Percentiles rank a stretch among this genome's conserved stretches.
phyloP scores from a whole-genome alignment of 2,329 filamentous ascomycete species.

The Bipolaris bicolor region DNA sequence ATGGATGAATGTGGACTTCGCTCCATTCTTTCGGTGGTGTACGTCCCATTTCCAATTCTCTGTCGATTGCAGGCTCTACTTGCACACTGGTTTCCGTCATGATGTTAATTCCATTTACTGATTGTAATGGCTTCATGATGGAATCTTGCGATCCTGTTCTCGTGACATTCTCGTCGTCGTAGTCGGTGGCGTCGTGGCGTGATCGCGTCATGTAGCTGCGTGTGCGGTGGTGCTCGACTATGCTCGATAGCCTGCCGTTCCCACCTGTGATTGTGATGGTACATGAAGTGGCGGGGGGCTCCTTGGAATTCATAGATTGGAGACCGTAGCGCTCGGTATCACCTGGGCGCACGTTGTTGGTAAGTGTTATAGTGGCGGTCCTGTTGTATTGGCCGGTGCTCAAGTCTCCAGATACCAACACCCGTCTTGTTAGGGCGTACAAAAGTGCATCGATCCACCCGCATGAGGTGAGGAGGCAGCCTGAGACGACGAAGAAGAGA shows the following conservation, averaged over 20 bases:
- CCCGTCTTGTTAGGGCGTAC: constrained; percentile 52
- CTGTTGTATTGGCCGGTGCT: constrained; percentile 33
- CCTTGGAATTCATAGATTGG: constrained; percentile 37
- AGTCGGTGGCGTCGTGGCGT: constrained; percentile 21
- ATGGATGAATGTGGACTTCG: neutral
- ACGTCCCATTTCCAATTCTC: constrained; percentile 10
- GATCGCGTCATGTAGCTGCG: constrained; percentile 23
- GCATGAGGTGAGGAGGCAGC: constrained; percentile 60
- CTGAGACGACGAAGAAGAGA: constrained; percentile 64
- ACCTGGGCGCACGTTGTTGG: constrained; percentile 34
- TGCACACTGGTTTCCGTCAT: constrained; percentile 46
- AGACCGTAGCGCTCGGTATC: constrained; percentile 37
- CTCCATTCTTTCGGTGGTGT: constrained; percentile 20
- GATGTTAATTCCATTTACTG: constrained; percentile 31
- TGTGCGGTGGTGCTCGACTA: constrained; percentile 35
- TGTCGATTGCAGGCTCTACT: constrained; percentile 32
- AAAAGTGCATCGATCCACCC: constrained; percentile 54
- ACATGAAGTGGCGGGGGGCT: constrained; percentile 28
- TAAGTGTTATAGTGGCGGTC: constrained; percentile 27
- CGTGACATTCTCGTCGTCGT: constrained; percentile 33
- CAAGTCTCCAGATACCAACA: constrained; percentile 45
- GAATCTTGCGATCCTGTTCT: constrained; percentile 42
- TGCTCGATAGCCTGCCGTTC: constrained; percentile 35
- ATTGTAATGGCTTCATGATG: constrained; percentile 36
- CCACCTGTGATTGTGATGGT: constrained; percentile 47